These are phyloP conservation scores for Dryas octopetala DNA, from an alignment of 306 rosid genomes.

Conservation along the genomic window DNA sequence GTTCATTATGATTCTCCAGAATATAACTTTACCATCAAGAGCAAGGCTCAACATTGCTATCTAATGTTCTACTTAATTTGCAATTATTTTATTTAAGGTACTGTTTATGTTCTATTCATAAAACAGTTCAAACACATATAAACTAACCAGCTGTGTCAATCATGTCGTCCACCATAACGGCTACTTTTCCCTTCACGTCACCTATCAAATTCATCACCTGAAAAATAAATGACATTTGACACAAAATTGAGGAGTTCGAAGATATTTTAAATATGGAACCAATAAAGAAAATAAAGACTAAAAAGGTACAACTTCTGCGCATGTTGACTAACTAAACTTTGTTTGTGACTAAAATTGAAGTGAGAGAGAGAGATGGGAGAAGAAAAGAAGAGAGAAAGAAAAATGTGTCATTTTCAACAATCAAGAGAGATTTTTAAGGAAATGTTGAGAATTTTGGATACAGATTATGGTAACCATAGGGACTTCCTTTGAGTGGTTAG, in stretches of 20 bases:
- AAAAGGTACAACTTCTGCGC: not conserved
- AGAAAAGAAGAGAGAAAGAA: not conserved
- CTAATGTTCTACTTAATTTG: not conserved
- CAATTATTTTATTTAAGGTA: not conserved
- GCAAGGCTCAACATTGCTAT: not conserved
- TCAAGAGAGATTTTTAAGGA: too few relatives aligned
- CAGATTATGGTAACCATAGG: too few relatives aligned
- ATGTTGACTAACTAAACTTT: not conserved
- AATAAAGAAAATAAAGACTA: not conserved
- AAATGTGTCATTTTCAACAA: not conserved
- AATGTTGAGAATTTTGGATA: too few relatives aligned
- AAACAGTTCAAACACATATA: not conserved
- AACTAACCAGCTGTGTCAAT: constrained; percentile 91
- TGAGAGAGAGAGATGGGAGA: not conserved
- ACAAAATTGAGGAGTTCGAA: constrained; percentile 16
- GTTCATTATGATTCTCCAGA: not conserved
- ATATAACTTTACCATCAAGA: not conserved
- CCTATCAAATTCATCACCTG: constrained; percentile 98
- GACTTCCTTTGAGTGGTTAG: too few relatives aligned
- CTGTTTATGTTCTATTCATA: not conserved
- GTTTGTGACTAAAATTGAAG: not conserved
- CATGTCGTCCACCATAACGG: constrained; percentile 98
- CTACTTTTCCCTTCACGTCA: constrained; percentile 90
- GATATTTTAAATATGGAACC: constrained; percentile 6
- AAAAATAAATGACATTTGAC: constrained; percentile 25